Evolutionary conservation across 2,329 filamentous ascomycete genomes (phyloP).

Genomic region (Pestalotiopsis sp.): DNA sequence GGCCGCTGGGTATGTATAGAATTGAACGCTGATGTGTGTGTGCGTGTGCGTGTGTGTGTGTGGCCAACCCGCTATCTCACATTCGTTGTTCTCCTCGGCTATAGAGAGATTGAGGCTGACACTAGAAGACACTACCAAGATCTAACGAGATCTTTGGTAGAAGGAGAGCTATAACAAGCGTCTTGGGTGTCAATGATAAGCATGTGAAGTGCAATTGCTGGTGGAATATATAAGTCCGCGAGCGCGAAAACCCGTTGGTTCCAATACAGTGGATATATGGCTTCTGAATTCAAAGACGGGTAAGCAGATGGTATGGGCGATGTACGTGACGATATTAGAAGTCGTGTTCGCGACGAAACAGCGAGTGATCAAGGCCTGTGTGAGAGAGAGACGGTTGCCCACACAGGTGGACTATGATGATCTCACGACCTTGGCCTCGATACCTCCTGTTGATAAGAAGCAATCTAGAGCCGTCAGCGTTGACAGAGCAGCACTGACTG

Average conservation of each 20-base stretch:
- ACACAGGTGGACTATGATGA: background rate
- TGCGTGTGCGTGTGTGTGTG: too few relatives aligned
- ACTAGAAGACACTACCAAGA: background rate
- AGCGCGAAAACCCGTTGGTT: background rate
- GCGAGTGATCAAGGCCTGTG: background rate
- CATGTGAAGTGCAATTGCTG: background rate
- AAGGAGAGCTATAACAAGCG: background rate
- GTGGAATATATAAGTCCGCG: background rate
- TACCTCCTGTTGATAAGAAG: background rate
- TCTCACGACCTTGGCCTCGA: background rate
- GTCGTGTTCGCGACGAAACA: too few relatives aligned
- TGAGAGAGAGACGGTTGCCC: background rate
- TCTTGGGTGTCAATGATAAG: background rate
- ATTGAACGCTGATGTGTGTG: background rate
- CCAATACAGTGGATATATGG: too few relatives aligned
- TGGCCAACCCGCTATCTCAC: constrained; percentile 4
- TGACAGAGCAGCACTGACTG: background rate
- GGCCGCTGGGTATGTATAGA: background rate
- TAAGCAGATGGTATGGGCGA: too few relatives aligned
- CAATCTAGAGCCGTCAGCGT: background rate
- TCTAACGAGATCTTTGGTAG: background rate
- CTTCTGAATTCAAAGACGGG: too few relatives aligned
- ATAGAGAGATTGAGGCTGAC: background rate
- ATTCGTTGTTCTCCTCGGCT: background rate
- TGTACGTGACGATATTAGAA: too few relatives aligned